Base-by-base conservation (phyloP, 257 asterid genomes). In the Nyctanthes arbortristis region DNA sequence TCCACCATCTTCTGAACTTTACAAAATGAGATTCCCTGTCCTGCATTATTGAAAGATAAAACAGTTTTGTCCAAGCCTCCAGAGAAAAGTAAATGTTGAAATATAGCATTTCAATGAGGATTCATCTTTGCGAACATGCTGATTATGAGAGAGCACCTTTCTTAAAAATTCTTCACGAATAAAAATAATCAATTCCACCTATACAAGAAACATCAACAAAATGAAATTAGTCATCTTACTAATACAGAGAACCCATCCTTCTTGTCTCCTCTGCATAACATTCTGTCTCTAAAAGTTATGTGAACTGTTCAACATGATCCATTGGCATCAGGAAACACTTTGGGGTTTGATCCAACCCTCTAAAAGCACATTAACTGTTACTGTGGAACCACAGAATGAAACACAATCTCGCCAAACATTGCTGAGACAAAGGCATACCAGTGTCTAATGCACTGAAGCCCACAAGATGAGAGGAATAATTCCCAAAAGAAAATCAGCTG, bases 1-100 rank as follows among this genome's bases (percentile, higher is more conserved):
- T 94, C 98, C 99, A 94, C 99, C 99, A 94, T 77, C 99, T 83
- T 75, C 99, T 84, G 67, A 94, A 82, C 89, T 91, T 94, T 73
- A 47, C 72, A 88, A 84, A 91, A 66, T 87, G 80, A 65, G 76
- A 65, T 79, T 82, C 88, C 78, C 63, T 76, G 61, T 81, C 88
- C 96, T 88, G 89, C 80, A 80, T 57, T 57, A 75, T 69, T 49
- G 64, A 69, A 76, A 73, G 56, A 57, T 28, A 25, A n/a, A 65
- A 47, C 8, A 40, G 37, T 29, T 43, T n/a, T 33, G 24, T 32
- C 65, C 31, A 74, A 22, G 30, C 62, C 61, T 30, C 45, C 30
- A 31, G 3, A 31, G 69, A 58, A 13, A 70, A 65, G 45, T 55
- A 33, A 76, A 49, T 63, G 33, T 30, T 55, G 43, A 32, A 30